A percentile compares a stretch with the other conserved stretches of the same genome.
These are phyloP conservation scores for Heritiera littoralis DNA, from an alignment of 345 rosid species.

Conservation along the genomic window DNA sequence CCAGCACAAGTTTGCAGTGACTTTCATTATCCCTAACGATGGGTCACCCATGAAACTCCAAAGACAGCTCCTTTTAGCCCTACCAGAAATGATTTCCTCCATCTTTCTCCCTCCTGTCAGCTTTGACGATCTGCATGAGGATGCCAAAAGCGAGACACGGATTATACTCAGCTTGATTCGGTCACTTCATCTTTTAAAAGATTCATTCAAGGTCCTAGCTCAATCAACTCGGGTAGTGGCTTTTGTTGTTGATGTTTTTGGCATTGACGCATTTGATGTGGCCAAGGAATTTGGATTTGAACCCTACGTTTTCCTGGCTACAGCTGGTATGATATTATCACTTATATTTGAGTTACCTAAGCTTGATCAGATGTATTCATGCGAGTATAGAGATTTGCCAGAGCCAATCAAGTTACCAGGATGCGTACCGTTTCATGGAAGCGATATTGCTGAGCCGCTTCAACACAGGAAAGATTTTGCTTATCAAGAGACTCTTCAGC, in stretches of 20 bases:
- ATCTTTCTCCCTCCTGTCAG: conserved; percentile 46
- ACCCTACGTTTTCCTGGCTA: conserved; percentile 34
- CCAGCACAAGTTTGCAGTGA: conserved; percentile 28
- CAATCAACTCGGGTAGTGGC: conserved; percentile 25
- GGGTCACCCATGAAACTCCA: conserved; percentile 30
- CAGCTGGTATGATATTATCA: conserved; percentile 22
- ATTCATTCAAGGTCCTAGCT: conserved; percentile 21
- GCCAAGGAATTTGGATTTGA: conserved; percentile 35
- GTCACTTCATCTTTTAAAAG: conserved; percentile 37
- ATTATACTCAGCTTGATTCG: conserved; percentile 41
- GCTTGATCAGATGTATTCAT: conserved; percentile 24
- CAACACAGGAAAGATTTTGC: conserved; percentile 28
- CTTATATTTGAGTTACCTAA: conserved; percentile 19
- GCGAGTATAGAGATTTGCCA: conserved; percentile 31
- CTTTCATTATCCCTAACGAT: conserved; percentile 40
- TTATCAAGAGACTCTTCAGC: conserved; percentile 23
- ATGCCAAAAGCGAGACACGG: conserved; percentile 28
- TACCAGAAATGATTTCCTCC: conserved; percentile 29
- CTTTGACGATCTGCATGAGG: conserved; percentile 37
- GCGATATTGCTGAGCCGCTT: conserved; percentile 25
- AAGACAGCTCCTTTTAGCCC: conserved; percentile 23
- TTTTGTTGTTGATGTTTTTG: conserved; percentile 45
- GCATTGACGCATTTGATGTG: conserved; percentile 40
- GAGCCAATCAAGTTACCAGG: conserved; percentile 37
- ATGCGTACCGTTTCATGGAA: conserved; percentile 29